Evolutionary conservation across 345 rosid species (phyloP).

Genomic region (Erucastrum elatum): DNA sequence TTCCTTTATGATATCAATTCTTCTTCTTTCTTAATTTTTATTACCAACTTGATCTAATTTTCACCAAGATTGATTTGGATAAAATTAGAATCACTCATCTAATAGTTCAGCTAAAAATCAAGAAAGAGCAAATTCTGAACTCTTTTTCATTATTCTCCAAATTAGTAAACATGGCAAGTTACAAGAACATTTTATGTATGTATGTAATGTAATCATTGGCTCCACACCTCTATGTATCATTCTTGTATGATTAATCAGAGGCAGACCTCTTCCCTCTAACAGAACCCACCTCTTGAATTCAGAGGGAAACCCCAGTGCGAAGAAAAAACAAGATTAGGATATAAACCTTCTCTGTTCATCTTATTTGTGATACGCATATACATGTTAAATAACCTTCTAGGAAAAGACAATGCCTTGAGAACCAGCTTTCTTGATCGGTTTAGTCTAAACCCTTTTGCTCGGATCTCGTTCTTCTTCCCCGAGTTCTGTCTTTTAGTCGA

Average conservation of each 20-base stretch:
- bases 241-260: not conserved
- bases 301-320: conserved; percentile 75
- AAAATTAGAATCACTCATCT: not conserved
- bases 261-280: not conserved
- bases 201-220: conserved; percentile 9
- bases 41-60: not conserved
- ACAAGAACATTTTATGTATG: conserved; percentile 14
- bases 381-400: conserved; percentile 46
- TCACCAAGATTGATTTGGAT: not conserved
- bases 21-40: not conserved
- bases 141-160: not conserved
- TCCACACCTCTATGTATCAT: not conserved
- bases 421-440: conserved; percentile 56
- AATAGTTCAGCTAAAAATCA: not conserved
- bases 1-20: not conserved
- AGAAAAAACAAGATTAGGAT: conserved; percentile 59
- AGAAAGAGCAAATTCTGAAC: not conserved
- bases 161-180: not conserved
- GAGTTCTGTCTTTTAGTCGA: conserved; percentile 39
- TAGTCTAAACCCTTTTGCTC: conserved; percentile 56
- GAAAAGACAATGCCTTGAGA: conserved; percentile 47
- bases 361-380: conserved; percentile 46
- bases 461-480: conserved; percentile 48
- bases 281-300: conserved; percentile 41
- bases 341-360: conserved; percentile 52